phyloP scores from a whole-genome alignment of 768 basidiomycete species.

The Wakefieldia striispora region DNA sequence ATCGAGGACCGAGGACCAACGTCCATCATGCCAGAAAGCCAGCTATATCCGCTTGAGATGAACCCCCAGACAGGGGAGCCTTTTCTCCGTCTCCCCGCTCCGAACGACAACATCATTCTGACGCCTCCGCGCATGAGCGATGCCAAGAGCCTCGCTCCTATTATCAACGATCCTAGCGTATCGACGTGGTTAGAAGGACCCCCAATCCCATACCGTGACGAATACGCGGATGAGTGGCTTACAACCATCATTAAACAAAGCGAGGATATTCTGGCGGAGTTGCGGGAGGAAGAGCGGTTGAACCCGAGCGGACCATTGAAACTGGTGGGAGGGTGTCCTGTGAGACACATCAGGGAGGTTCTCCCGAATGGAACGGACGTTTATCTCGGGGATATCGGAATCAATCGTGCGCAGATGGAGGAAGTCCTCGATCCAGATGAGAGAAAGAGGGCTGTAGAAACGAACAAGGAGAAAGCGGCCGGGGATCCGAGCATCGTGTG shows the following conservation, averaged over 20 bases:
- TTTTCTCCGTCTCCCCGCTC: conserved; percentile 52
- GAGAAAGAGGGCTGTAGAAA: conserved; percentile 32
- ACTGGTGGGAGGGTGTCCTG: conserved; percentile 45
- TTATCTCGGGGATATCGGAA: conserved; percentile 44
- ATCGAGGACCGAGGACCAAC: neutral
- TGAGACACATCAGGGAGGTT: conserved; percentile 52
- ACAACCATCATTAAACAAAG: conserved; percentile 16
- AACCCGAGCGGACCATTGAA: conserved; percentile 25
- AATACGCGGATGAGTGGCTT: conserved; percentile 41
- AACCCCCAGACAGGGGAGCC: conserved; percentile 47
- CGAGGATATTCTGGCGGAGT: conserved; percentile 19
- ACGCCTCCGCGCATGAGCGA: conserved; percentile 56
- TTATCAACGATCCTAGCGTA: conserved; percentile 51
- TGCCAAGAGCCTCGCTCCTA: conserved; percentile 32
- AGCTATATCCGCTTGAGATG: conserved; percentile 39
- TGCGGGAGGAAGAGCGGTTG: conserved; percentile 14
- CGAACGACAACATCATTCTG: conserved; percentile 53
- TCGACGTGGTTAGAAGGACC: conserved; percentile 44
- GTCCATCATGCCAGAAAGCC: conserved; percentile 18
- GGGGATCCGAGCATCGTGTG: conserved; percentile 61
- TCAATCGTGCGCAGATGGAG: conserved; percentile 26
- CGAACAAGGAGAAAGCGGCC: conserved; percentile 39
- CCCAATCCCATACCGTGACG: conserved; percentile 51
- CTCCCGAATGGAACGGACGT: conserved; percentile 51
- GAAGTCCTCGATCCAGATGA: conserved; percentile 37